Evolutionary conservation across 805 yeast species (phyloP).

Genomic region (Teunomyces aglyptinius): DNA sequence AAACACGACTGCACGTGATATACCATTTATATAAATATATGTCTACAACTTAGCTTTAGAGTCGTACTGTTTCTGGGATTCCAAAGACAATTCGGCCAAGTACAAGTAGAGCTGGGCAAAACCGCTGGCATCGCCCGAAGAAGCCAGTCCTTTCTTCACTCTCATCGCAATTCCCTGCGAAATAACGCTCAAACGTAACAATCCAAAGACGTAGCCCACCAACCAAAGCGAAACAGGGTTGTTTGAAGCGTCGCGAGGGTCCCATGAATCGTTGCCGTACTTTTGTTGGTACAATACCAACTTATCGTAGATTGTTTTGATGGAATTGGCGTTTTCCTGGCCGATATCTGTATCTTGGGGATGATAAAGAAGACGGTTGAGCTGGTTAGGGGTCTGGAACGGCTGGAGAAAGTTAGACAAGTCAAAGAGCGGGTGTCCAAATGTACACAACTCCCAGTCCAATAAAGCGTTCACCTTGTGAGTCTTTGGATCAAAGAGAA

Average conservation of each 20-base stretch:
- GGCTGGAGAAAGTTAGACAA: slow-evolving; percentile 58
- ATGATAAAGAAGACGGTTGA: slow-evolving; percentile 29
- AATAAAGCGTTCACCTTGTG: slow-evolving; percentile 52
- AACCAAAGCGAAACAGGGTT: slow-evolving; percentile 48
- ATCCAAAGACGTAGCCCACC: slow-evolving; percentile 55
- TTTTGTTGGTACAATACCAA: slow-evolving; percentile 26
- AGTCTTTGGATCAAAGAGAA: slow-evolving; percentile 55
- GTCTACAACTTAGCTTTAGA: not conserved
- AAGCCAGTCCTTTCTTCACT: slow-evolving; percentile 49
- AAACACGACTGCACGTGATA: not conserved
- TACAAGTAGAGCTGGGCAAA: slow-evolving; percentile 35
- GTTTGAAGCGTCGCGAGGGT: slow-evolving; percentile 34
- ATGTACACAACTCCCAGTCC: slow-evolving; percentile 67
- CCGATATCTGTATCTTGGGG: slow-evolving; percentile 33
- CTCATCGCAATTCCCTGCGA: slow-evolving; percentile 64
- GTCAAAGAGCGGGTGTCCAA: slow-evolving; percentile 65
- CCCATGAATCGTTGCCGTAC: slow-evolving; percentile 27
- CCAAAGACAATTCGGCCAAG: slow-evolving; percentile 30
- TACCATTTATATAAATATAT: not conserved
- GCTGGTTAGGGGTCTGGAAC: slow-evolving; percentile 41
- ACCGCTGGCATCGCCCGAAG: slow-evolving; percentile 48
- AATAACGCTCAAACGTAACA: slow-evolving; percentile 54
- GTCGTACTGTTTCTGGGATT: slow-evolving; percentile 10
- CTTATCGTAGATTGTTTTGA: slow-evolving; percentile 16
- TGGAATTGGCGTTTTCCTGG: slow-evolving; percentile 26